Evolutionary conservation across 2,329 filamentous ascomycete genomes (phyloP), one percentile per base, ranked within the genome.

Genomic region (Pseudogymnoascus sp.): DNA sequence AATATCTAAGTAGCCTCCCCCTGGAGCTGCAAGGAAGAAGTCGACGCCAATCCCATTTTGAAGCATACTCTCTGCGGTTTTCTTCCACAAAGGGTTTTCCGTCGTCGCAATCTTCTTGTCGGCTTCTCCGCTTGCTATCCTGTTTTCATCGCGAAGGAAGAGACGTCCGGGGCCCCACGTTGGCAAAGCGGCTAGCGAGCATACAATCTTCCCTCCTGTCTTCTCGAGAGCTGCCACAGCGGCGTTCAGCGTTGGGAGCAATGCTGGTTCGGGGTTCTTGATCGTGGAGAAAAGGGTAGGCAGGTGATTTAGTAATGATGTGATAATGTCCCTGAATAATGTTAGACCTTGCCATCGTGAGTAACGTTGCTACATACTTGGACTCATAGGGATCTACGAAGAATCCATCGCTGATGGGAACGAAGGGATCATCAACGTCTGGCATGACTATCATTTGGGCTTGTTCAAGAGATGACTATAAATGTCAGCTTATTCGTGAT

Each of bases 361-460:
- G 49, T 18, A 12, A 56, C n/a, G 11, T 36, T 31, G 53, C 34
- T 43, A 70, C 79, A 63, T 77, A 85, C 80, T 89, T 93, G 53
- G 91, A 95, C 74, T 96, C 91, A 69, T 92, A 88, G 1, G 95
- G 92, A 74, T 99, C 93, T 14, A 97, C 93, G 74, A 97, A 97
- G 8, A 99, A 81, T 14, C 93, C 93, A 64, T 96, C 90, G 66
- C 90, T 91, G 16, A 99, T 80, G 2, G 95, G 93, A 14, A 97
- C 87, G 74, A 99, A 99, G 0, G 95, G 95, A 68, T 99, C 95
- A 71, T 97, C 93, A 59, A 99, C 84, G 73, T 99, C 95, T 3
- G 95, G 90, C 91, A 99, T 96, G 60, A 99, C 93, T 80, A 99
- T 86, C 91, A 99, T 97, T 73, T 99, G 95, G 8, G 95, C 91